A percentile compares a stretch with the other conserved stretches of the same genome.
These are phyloP conservation scores for Backusella luteola DNA, from an alignment of 192 early-diverging fungal genomes.

Conservation along the genomic window DNA sequence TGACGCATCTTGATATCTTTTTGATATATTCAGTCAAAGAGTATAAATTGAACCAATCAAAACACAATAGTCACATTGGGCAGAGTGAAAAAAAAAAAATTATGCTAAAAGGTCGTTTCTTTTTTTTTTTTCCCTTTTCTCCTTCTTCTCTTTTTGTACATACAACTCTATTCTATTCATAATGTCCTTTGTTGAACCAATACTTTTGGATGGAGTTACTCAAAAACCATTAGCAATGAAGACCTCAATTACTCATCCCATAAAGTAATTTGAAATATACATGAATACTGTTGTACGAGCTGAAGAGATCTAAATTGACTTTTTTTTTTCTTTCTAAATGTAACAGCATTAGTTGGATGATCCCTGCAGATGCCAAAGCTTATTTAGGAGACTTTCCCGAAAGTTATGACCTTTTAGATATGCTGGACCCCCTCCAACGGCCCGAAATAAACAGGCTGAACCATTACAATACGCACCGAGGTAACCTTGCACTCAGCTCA, in stretches of 20 bases:
- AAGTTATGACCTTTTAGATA: slow-evolving; percentile 17
- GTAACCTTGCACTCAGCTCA: slow-evolving; percentile 66
- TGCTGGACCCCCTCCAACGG: background rate
- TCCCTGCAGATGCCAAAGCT: slow-evolving; percentile 21
- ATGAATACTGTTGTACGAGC: no score
- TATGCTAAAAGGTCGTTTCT: background rate
- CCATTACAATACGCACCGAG: slow-evolving; percentile 22
- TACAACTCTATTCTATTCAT: background rate
- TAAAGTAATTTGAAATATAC: slow-evolving; percentile 25
- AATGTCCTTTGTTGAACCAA: background rate
- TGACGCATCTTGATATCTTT: background rate
- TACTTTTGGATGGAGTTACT: background rate
- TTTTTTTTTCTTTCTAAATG: background rate
- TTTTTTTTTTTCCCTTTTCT: background rate
- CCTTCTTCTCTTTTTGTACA: background rate
- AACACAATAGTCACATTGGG: background rate
- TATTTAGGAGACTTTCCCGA: slow-evolving; percentile 15
- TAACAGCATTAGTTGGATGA: slow-evolving; percentile 24
- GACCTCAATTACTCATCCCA: slow-evolving; percentile 36
- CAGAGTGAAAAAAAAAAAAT: background rate
- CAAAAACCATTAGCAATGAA: slow-evolving; percentile 6
- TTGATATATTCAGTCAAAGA: background rate
- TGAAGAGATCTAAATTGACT: no score
- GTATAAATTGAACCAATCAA: background rate
- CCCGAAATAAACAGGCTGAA: background rate